Evolutionary conservation across 192 early-diverging fungal genomes (phyloP).

Genomic region (Gigaspora rosea): DNA sequence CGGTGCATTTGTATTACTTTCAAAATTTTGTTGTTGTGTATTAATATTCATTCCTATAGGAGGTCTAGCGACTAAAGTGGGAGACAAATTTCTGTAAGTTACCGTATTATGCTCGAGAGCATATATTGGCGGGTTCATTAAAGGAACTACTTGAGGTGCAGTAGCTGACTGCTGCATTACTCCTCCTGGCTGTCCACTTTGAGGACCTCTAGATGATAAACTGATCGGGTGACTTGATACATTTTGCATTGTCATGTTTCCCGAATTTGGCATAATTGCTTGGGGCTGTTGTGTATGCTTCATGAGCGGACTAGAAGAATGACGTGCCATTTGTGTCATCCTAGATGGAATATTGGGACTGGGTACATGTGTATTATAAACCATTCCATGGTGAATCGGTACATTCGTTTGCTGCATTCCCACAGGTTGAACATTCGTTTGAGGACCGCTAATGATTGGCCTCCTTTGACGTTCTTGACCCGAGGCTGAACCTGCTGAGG

Average conservation of each 20-base stretch:
- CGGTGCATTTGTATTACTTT: conserved; percentile 12
- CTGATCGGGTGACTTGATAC: background rate
- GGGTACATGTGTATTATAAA: background rate
- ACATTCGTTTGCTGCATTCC: background rate
- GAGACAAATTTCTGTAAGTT: background rate
- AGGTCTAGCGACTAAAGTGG: background rate
- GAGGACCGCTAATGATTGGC: background rate
- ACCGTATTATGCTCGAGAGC: background rate
- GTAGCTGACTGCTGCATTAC: background rate
- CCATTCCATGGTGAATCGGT: background rate
- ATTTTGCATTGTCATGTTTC: conserved; percentile 1
- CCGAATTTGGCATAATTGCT: conserved; percentile 7
- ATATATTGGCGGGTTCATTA: background rate
- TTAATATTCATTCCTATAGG: background rate
- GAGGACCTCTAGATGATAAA: background rate
- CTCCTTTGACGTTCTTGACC: background rate
- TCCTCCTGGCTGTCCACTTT: background rate
- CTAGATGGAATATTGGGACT: background rate
- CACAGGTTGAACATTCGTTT: background rate
- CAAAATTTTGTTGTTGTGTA: background rate
- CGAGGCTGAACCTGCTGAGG: background rate
- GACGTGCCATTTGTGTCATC: background rate
- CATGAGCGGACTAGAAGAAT: background rate
- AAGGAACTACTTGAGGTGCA: background rate
- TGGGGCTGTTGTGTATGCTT: background rate